Evolutionary conservation across 139 green algal genomes (phyloP).

Genomic region (Parachlorella kessleri): DNA sequence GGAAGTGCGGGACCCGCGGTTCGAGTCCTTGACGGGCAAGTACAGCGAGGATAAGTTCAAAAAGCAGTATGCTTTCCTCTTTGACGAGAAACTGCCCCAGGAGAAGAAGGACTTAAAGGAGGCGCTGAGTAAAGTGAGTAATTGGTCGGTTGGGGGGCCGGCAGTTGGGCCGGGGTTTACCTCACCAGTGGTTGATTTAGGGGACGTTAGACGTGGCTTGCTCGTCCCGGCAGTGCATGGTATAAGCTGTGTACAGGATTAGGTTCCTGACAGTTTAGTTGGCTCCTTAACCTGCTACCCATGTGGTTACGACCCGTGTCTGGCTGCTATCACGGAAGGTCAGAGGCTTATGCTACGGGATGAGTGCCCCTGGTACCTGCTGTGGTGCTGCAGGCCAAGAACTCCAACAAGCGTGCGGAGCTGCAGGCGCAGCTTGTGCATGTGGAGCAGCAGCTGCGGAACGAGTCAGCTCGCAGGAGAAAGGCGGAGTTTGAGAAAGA

Average conservation of each 20-base stretch:
- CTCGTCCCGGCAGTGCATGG: no score
- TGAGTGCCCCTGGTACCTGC: no score
- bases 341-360: no score
- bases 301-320: no score
- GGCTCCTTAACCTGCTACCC: no score
- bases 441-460: slow-evolving; percentile 56
- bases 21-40: slow-evolving; percentile 60
- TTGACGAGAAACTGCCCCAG: slow-evolving; percentile 78
- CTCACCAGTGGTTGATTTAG: no score
- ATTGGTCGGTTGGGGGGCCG: no score
- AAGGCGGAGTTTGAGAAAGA: slow-evolving; percentile 37
- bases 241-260: no score
- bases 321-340: no score
- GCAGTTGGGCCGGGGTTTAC: no score
- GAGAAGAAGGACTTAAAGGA: slow-evolving; percentile 63
- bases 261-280: no score
- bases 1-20: slow-evolving; percentile 72
- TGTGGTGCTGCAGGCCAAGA: slow-evolving; percentile 44
- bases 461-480: slow-evolving; percentile 50
- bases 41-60: slow-evolving; percentile 53
- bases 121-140: slow-evolving; percentile 59
- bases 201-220: no score
- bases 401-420: slow-evolving; percentile 33
- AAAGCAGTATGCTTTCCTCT: slow-evolving; percentile 86
- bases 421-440: slow-evolving; percentile 51